A percentile compares a stretch with the other conserved stretches of the same genome.
These are phyloP conservation scores for Allium fistulosum DNA, from an alignment of 106 monocot species.

Conservation along the genomic window DNA sequence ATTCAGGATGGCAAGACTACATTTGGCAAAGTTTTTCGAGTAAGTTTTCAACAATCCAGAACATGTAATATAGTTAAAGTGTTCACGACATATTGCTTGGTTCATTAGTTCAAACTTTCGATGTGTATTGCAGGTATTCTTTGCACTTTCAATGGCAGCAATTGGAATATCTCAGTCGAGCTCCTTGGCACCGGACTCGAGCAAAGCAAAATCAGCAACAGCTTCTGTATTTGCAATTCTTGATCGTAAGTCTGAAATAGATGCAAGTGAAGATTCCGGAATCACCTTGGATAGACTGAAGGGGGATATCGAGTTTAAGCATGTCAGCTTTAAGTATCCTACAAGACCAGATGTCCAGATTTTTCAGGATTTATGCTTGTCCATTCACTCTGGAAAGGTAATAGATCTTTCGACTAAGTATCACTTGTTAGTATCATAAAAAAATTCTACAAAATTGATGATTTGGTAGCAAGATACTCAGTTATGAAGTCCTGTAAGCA, in stretches of 20 bases:
- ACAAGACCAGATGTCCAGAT: conserved; percentile 46
- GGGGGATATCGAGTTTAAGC: conserved; percentile 40
- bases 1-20: conserved; percentile 48
- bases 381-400: conserved; percentile 47
- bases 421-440: not conserved
- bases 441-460: not conserved
- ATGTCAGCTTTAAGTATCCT: conserved; percentile 47
- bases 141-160: conserved; percentile 32
- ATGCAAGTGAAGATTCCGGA: conserved; percentile 27
- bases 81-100: too few species aligned
- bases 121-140: conserved; percentile 32
- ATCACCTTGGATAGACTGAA: conserved; percentile 19
- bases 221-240: conserved; percentile 50
- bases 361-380: conserved; percentile 40
- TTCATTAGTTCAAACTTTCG: not conserved
- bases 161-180: conserved; percentile 40
- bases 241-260: conserved; percentile 36
- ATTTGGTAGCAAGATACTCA: too few species aligned
- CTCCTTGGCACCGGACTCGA: conserved; percentile 35
- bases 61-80: too few species aligned
- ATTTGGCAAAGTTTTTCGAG: conserved; percentile 44
- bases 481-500: too few species aligned
- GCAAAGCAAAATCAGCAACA: conserved; percentile 45
- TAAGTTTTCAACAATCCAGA: conserved; percentile 6
- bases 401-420: not conserved